These are phyloP conservation scores for Asterophora lycoperdoides DNA, from an alignment of 768 basidiomycete species.

Conservation along the genomic window DNA sequence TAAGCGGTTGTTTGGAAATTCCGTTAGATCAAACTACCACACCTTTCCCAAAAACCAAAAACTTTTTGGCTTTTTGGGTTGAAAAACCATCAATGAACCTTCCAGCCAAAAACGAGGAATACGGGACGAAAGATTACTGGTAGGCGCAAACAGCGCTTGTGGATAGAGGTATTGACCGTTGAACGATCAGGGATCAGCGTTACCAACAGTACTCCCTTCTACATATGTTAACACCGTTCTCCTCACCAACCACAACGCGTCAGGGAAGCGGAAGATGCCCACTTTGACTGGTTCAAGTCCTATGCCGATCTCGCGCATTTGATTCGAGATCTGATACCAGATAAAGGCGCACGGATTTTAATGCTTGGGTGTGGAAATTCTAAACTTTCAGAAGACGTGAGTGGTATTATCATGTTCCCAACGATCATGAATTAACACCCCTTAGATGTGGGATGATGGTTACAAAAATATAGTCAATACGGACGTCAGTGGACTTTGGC, in stretches of 20 bases:
- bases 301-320: slow-evolving; percentile 67
- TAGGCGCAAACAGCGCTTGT: slow-evolving; percentile 23
- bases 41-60: neutral
- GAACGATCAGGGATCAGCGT: slow-evolving; percentile 55
- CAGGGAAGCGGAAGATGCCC: slow-evolving; percentile 55
- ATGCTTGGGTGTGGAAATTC: slow-evolving; percentile 89
- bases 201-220: slow-evolving; percentile 51
- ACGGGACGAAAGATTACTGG: slow-evolving; percentile 69
- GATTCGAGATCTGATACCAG: slow-evolving; percentile 58
- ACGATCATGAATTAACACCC: neutral
- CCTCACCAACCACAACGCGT: slow-evolving; percentile 3
- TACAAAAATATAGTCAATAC: slow-evolving; percentile 77
- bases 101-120: slow-evolving; percentile 65
- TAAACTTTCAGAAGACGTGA: slow-evolving; percentile 70
- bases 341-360: slow-evolving; percentile 56
- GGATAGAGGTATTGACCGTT: neutral
- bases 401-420: slow-evolving; percentile 13
- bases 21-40: neutral
- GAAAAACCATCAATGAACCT: too few species aligned
- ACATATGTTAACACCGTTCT: neutral
- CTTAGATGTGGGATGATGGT: slow-evolving; percentile 83
- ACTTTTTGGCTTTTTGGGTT: too few species aligned
- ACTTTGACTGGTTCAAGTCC: slow-evolving; percentile 87
- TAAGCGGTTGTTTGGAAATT: neutral
- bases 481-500: slow-evolving; percentile 46